A percentile compares a stretch with the other conserved stretches of the same genome.
Evolutionary conservation across 1,284 basidiomycete species (phyloP).

Genomic region (Anthracocystis walkeri): DNA sequence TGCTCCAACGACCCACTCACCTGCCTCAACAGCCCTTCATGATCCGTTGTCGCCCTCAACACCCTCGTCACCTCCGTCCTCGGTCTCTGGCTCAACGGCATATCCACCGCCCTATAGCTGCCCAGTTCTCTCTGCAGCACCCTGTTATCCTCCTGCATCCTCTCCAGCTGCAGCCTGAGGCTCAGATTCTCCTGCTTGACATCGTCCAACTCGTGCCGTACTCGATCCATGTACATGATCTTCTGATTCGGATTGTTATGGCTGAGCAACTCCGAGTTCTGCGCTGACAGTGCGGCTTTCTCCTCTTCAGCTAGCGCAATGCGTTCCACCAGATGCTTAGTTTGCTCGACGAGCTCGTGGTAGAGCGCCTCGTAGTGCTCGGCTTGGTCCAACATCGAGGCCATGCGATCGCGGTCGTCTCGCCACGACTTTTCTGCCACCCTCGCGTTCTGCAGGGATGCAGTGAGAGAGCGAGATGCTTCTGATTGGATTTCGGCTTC

Average conservation of each 20-base stretch:
- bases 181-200: constrained; percentile 34
- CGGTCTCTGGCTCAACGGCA: constrained; percentile 40
- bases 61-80: constrained; percentile 39
- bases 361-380: constrained; percentile 34
- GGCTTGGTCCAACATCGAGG: constrained; percentile 28
- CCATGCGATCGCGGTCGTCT: constrained; percentile 40
- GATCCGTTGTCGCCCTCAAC: constrained; percentile 21
- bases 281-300: constrained; percentile 27
- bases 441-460: constrained; percentile 36
- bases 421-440: constrained; percentile 36
- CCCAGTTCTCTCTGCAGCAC: constrained; percentile 26
- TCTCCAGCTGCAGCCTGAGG: constrained; percentile 31
- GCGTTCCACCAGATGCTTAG: constrained; percentile 38
- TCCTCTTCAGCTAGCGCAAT: constrained; percentile 43
- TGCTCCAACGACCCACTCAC: constrained; percentile 22
- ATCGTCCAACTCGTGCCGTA: constrained; percentile 39
- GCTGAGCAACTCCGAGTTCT: constrained; percentile 44
- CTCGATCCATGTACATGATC: constrained; percentile 50
- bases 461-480: constrained; percentile 20
- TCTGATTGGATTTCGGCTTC: constrained; percentile 30
- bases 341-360: constrained; percentile 36
- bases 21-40: constrained; percentile 30
- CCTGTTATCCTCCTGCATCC: constrained; percentile 18
- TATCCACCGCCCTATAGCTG: constrained; percentile 40
- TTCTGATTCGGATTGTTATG: constrained; percentile 51